These are phyloP conservation scores for Pythium oligandrum DNA, from an alignment of 352 stramenopile genomes.

Conservation along the genomic window DNA sequence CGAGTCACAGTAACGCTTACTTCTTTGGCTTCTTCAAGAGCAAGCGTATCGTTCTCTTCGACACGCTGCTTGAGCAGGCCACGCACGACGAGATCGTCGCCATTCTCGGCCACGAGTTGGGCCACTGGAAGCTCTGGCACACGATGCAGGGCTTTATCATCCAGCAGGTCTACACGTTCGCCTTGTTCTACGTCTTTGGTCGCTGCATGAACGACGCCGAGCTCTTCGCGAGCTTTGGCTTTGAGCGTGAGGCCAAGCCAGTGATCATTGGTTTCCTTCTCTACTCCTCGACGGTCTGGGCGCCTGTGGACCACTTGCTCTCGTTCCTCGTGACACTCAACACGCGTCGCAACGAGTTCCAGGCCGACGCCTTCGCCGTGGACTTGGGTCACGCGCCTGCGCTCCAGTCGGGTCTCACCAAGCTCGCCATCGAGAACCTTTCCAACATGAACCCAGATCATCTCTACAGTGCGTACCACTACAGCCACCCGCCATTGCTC, in stretches of 20 bases:
- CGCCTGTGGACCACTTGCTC: slow-evolving; percentile 70
- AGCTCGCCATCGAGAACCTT: slow-evolving; percentile 97
- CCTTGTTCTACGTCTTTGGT: slow-evolving; percentile 76
- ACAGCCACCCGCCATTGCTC: slow-evolving; percentile 95
- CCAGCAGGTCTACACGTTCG: slow-evolving; percentile 85
- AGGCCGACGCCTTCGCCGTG: slow-evolving; percentile 93
- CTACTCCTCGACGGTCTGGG: slow-evolving; percentile 81
- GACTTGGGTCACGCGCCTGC: slow-evolving; percentile 85
- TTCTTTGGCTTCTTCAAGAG: slow-evolving; percentile 95
- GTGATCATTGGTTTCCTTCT: slow-evolving; percentile 83
- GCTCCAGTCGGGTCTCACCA: slow-evolving; percentile 94
- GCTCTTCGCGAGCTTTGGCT: slow-evolving; percentile 72
- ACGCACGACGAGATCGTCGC: slow-evolving; percentile 93
- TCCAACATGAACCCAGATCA: slow-evolving; percentile 95
- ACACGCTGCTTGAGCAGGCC: slow-evolving; percentile 94
- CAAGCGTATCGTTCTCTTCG: slow-evolving; percentile 96
- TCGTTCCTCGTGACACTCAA: slow-evolving; percentile 75
- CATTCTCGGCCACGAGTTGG: slow-evolving; percentile 95
- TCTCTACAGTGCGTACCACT: slow-evolving; percentile 96
- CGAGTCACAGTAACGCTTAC: slow-evolving; percentile 88
- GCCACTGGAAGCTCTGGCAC: slow-evolving; percentile 96
- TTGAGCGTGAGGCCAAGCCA: slow-evolving; percentile 36
- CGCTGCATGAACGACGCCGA: slow-evolving; percentile 74
- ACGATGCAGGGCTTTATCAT: slow-evolving; percentile 92
- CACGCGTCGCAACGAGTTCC: slow-evolving; percentile 78